Evolutionary conservation across 805 yeast genomes (phyloP).

Genomic region (Ogataea wickerhamii): DNA sequence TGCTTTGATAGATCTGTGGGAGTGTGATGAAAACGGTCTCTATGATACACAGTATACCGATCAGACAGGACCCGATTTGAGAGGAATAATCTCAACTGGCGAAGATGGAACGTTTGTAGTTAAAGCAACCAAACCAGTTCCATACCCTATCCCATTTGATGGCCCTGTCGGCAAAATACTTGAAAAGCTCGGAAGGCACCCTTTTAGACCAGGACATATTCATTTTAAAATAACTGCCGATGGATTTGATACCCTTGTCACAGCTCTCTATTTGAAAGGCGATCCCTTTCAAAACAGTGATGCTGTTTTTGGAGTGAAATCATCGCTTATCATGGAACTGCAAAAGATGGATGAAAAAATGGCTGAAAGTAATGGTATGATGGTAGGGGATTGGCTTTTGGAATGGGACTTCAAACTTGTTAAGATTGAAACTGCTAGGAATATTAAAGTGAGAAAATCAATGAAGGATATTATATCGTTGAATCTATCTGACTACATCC

Average conservation of each 20-base stretch:
- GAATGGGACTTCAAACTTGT: conserved; percentile 8
- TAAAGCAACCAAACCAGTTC: conserved; percentile 10
- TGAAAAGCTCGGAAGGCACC: conserved; percentile 7
- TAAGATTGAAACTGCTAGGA: conserved; percentile 2
- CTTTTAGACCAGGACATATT: conserved; percentile 8
- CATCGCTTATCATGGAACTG: conserved; percentile 7
- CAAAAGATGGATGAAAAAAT: conserved; percentile 2
- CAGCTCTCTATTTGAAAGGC: conserved; percentile 7
- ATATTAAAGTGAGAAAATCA: conserved; percentile 2
- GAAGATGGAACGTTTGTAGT: conserved; percentile 3
- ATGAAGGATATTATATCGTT: background rate
- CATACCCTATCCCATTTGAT: conserved; percentile 9
- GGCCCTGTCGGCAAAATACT: conserved; percentile 9
- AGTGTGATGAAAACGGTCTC: conserved; percentile 10
- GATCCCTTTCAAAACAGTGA: conserved; percentile 10
- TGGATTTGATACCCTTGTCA: conserved; percentile 6
- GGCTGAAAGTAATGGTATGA: conserved; percentile 4
- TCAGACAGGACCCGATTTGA: conserved; percentile 6
- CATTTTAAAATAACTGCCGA: conserved; percentile 7
- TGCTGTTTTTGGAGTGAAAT: conserved; percentile 11
- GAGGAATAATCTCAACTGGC: conserved; percentile 5
- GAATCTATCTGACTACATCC: background rate
- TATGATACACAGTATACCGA: conserved; percentile 9
- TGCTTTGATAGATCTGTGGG: conserved; percentile 7
- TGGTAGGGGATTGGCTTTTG: conserved; percentile 4